These are phyloP conservation scores for Omphalotus olearius DNA, from an alignment of 1,284 basidiomycete genomes.

Conservation along the genomic window DNA sequence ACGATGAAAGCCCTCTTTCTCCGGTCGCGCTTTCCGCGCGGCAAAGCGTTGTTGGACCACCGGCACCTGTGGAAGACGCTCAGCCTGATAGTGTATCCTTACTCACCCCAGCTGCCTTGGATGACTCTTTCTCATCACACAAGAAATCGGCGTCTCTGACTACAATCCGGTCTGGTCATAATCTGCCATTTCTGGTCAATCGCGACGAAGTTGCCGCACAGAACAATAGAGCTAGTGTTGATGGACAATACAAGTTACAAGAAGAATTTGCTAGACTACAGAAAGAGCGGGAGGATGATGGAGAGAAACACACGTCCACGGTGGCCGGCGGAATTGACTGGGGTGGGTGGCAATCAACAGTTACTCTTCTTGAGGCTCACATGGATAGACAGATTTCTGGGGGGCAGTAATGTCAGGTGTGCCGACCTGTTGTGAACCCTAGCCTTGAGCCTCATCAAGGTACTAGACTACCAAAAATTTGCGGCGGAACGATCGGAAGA, in stretches of 20 bases:
- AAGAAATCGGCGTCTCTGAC: slow-evolving; percentile 62
- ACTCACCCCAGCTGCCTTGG: slow-evolving; percentile 17
- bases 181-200: slow-evolving; percentile 44
- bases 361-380: slow-evolving; percentile 6
- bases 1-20: slow-evolving; percentile 33
- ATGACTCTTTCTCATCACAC: slow-evolving; percentile 30
- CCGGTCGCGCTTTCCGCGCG: slow-evolving; percentile 41
- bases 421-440: not conserved
- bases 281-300: slow-evolving; percentile 40
- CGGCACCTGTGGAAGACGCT: not conserved
- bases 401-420: slow-evolving; percentile 86
- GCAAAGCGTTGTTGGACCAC: not conserved
- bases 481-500: slow-evolving; percentile 76
- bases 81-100: not conserved
- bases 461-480: slow-evolving; percentile 78
- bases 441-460: slow-evolving; percentile 3
- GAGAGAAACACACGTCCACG: slow-evolving; percentile 18
- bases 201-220: slow-evolving; percentile 31
- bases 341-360: slow-evolving; percentile 45
- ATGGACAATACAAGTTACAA: slow-evolving; percentile 65
- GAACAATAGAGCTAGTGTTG: slow-evolving; percentile 44
- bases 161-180: slow-evolving; percentile 50
- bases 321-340: slow-evolving; percentile 55
- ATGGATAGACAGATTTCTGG: slow-evolving; percentile 77
- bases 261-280: slow-evolving; percentile 66